Base-by-base conservation (phyloP, 176 grass and related monocot genomes). In the Dactylis glomerata region DNA sequence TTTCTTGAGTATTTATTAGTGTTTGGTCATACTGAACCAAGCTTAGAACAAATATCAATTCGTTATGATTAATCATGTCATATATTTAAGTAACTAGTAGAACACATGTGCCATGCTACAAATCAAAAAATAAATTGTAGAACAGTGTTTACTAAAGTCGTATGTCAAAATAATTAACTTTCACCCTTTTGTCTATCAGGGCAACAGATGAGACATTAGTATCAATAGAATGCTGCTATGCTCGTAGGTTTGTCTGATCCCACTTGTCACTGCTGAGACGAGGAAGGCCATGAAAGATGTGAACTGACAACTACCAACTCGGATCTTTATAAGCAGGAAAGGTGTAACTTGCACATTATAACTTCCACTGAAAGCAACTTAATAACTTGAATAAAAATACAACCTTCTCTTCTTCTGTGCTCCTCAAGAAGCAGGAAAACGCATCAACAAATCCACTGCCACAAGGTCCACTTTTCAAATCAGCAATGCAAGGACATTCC, bases 381-480 rank as follows among this genome's bases (percentile, higher is more conserved):
- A 33, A 5, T n/a, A 73, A 69, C 51, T 57, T 77, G 34, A 32
- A 82, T 58, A 76, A 81, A 16, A 84, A 73, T 49, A 68, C 34
- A 50, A 95, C 96, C 90, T 98, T 98, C 64, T 98, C 96, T 90
- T 84, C 91, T 57, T 88, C 83, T 41, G 87, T 94, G 87, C 96
- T 98, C 69, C 77, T 92, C 34, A 95, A 76, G 75, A 95, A 98
- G 82, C 96, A 98, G 40, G 89, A 85, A 86, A 98, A 95, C 68
- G 91, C 93, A 86, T 95, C 91, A 12, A 92, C 78, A 65, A 98
- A 95, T 77, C 84, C 78, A 44, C 68, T 86, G 76, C 96, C 96
- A 71, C 96, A 98, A 27, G 96, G 93, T 81, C 96, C 96, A 84
- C n/a, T 95, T 84, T 87, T 93, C 88, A 98, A 88, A n/a, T 86